Base-by-base conservation (phyloP, 345 rosid species). In the Hypericum androsaemum region DNA sequence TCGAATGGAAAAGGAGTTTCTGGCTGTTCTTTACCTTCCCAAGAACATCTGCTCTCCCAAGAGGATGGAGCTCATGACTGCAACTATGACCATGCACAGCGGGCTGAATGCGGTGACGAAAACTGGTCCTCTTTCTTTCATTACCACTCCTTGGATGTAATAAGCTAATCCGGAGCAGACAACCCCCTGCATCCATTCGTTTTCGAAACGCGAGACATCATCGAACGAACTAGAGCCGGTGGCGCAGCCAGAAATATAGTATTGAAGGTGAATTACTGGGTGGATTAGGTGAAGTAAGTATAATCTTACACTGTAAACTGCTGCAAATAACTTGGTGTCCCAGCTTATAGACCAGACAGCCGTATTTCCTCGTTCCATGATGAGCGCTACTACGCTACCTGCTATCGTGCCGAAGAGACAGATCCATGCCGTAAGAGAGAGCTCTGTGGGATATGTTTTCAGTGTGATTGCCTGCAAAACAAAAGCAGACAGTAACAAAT, bases 61-160 rank as follows among this genome's bases (percentile, higher is more conserved):
- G 48, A 88, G 80, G 70, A 92, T 41, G 43, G 94, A 66, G 12
- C 96, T 79, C 79, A 81, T 55, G 48, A 81, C 54, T 0, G 95
- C 96, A 11, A 92, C 96, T 17, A 92, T 78, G 42, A 88, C 77
- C 96, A 83, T 84, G 69, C 84, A 53, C 0, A 92, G 63, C 6
- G 96, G 96, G 66, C 58, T 78, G 8, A 88, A 88, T 43, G 98
- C 96, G 13, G 89, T 73, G 8, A 92, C 89, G 53, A 87, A 92
- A 37, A 92, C 98, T 0, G 98, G 96, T 9, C 96, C 96, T 68
- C 83, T 78, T 5, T 80, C 84, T 58, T 77, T 75, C 95, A 83
- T 88, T 47, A 84, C 71, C 39, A 80, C 39, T 39, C 89, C 98
- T 71, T 81, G 84, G 13, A 83, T 57, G 74, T 85, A 88, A 56